phyloP scores from a whole-genome alignment of 2,329 filamentous ascomycete genomes.

The Dactylonectria estremocensis region DNA sequence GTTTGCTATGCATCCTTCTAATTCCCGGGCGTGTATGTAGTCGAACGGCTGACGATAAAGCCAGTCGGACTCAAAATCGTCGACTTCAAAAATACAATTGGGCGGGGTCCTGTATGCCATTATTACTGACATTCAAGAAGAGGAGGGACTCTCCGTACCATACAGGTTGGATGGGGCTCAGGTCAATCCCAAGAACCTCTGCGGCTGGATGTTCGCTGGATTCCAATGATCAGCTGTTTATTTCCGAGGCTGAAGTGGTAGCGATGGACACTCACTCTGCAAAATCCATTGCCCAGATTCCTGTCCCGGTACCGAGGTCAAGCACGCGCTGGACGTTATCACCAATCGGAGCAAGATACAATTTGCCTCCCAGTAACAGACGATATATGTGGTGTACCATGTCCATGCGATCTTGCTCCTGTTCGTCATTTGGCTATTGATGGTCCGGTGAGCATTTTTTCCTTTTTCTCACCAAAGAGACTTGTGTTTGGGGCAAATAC shows the following conservation, averaged over 20 bases:
- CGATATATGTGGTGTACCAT: constrained; percentile 28
- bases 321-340: constrained; percentile 26
- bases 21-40: constrained; percentile 24
- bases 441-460: neutral
- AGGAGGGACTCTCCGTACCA: constrained; percentile 18
- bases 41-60: constrained; percentile 21
- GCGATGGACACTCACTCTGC: constrained; percentile 21
- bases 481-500: neutral
- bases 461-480: neutral
- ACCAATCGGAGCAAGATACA: constrained; percentile 18
- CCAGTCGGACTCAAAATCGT: constrained; percentile 30
- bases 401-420: constrained; percentile 31
- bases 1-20: constrained; percentile 27
- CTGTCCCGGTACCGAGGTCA: constrained; percentile 26
- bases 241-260: neutral
- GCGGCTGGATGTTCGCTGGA: constrained; percentile 28
- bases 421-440: constrained; percentile 27
- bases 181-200: constrained; percentile 28
- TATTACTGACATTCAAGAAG: neutral
- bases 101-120: constrained; percentile 22
- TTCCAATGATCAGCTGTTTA: constrained; percentile 1
- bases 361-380: constrained; percentile 19
- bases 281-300: constrained; percentile 30
- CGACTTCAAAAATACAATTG: constrained; percentile 28
- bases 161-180: constrained; percentile 31